Percentiles rank a stretch among this genome's conserved stretches.
Evolutionary conservation across 176 grass and related monocot species (phyloP).

Genomic region (Oryza nivara): DNA sequence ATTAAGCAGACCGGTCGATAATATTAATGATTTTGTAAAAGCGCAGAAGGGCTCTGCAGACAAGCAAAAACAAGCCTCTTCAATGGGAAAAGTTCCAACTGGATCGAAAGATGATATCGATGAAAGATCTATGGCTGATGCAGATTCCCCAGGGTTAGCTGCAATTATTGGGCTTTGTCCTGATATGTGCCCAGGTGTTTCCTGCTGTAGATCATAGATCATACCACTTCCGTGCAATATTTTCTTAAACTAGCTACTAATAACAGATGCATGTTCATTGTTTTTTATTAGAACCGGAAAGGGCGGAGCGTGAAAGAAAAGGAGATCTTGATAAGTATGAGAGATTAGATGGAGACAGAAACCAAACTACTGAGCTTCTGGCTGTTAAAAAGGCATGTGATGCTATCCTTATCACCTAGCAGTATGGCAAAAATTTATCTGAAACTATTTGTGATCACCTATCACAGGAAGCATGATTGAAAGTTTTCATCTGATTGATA

Average conservation of each 20-base stretch:
- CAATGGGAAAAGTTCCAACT: conserved; percentile 24
- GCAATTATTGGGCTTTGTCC: conserved; percentile 75
- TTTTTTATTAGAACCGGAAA: conserved; percentile 76
- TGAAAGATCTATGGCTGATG: conserved; percentile 46
- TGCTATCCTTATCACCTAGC: conserved; percentile 53
- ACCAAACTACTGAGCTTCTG: conserved; percentile 84
- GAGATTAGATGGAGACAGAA: conserved; percentile 81
- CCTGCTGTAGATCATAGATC: conserved; percentile 17
- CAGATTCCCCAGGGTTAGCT: conserved; percentile 54
- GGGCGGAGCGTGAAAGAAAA: conserved; percentile 91
- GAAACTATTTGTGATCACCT: conserved; percentile 56
- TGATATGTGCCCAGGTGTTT: conserved; percentile 97
- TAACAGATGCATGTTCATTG: conserved; percentile 15
- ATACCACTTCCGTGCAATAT: conserved; percentile 17
- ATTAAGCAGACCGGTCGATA: conserved; percentile 67
- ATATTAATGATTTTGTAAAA: conserved; percentile 50
- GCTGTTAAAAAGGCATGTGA: conserved; percentile 86
- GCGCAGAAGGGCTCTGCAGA: conserved; percentile 42
- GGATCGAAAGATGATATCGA: conserved; percentile 28
- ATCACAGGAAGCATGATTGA: conserved; percentile 50
- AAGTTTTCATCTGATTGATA: conserved; percentile 67
- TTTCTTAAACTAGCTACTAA: conserved; percentile 17
- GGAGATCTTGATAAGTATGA: conserved; percentile 97
- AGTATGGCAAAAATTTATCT: conserved; percentile 40
- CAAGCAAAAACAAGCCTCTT: conserved; percentile 51